Conservation (phyloP, 345 rosid genomes). For the Nephelium lappaceum region DNA sequence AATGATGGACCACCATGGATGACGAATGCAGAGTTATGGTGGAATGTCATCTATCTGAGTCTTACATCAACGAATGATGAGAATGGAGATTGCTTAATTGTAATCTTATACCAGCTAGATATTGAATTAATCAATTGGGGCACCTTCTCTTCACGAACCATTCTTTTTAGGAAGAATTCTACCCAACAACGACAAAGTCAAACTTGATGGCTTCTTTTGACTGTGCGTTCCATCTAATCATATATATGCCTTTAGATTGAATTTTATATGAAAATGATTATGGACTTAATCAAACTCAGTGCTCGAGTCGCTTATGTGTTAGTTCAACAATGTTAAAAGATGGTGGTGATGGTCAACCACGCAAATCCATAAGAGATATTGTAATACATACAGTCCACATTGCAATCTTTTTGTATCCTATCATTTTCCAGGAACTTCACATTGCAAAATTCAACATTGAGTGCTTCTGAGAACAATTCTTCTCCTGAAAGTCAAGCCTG, state of each 20-base stretch:
- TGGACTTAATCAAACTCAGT: background rate
- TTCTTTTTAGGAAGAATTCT: no score
- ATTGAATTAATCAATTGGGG: no score
- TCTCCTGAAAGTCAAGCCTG: background rate
- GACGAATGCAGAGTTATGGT: no score
- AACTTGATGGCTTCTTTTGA: background rate
- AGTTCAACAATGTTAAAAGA: background rate
- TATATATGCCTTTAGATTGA: background rate
- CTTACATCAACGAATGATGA: no score
- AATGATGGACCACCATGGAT: no score
- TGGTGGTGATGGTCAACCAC: conserved; percentile 12
- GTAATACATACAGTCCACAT: no score
- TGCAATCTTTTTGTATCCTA: background rate
- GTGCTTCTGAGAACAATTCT: background rate
- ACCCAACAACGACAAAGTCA: background rate
- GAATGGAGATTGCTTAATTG: no score
- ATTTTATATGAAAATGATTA: background rate
- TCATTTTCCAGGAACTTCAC: background rate
- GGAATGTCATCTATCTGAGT: no score
- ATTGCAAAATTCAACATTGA: background rate
- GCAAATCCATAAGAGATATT: background rate
- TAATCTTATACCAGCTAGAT: no score
- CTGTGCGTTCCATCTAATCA: background rate
- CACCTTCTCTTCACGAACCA: no score
- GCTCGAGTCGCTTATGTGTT: no score